A percentile compares a stretch with the other conserved stretches of the same genome.
phyloP scores from a whole-genome alignment of 2,329 filamentous ascomycete genomes.

The Exophiala bonariae region DNA sequence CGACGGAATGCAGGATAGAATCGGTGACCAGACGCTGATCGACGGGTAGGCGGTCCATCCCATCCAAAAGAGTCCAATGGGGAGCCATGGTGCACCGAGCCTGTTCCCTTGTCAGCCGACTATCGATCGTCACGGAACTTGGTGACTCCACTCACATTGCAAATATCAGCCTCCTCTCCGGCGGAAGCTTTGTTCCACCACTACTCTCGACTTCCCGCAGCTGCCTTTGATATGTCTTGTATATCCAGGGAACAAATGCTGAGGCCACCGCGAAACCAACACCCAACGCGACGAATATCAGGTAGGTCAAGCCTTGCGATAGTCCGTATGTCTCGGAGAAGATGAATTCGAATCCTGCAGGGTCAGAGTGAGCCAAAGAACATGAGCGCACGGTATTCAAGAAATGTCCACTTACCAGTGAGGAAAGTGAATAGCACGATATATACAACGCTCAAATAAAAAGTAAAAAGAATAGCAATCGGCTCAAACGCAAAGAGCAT shows the following conservation, averaged over 20 bases:
- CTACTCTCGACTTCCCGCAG: slow-evolving; percentile 42
- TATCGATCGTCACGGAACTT: slow-evolving; percentile 52
- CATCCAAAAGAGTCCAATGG: slow-evolving; percentile 58
- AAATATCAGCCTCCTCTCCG: slow-evolving; percentile 56
- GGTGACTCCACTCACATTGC: slow-evolving; percentile 49
- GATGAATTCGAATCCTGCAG: slow-evolving; percentile 51
- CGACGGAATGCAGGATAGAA: slow-evolving; percentile 52
- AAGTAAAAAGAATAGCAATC: slow-evolving; percentile 23
- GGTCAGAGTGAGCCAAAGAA: slow-evolving; percentile 27
- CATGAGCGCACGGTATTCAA: slow-evolving; percentile 21
- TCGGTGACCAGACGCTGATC: slow-evolving; percentile 53
- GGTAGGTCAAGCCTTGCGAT: slow-evolving; percentile 43
- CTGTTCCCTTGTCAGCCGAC: slow-evolving; percentile 51
- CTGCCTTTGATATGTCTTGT: slow-evolving; percentile 43
- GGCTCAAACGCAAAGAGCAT: slow-evolving; percentile 46
- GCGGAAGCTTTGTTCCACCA: slow-evolving; percentile 37
- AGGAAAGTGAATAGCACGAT: slow-evolving; percentile 36
- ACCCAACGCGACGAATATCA: slow-evolving; percentile 50
- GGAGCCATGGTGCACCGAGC: slow-evolving; percentile 49
- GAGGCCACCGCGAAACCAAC: slow-evolving; percentile 40
- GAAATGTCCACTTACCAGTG: slow-evolving; percentile 31
- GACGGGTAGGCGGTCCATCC: slow-evolving; percentile 51
- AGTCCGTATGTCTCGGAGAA: slow-evolving; percentile 51
- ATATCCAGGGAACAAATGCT: slow-evolving; percentile 46
- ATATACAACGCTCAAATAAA: slow-evolving; percentile 31